Conservation (phyloP, 208 protist species). For the Trypanosoma congolense region DNA sequence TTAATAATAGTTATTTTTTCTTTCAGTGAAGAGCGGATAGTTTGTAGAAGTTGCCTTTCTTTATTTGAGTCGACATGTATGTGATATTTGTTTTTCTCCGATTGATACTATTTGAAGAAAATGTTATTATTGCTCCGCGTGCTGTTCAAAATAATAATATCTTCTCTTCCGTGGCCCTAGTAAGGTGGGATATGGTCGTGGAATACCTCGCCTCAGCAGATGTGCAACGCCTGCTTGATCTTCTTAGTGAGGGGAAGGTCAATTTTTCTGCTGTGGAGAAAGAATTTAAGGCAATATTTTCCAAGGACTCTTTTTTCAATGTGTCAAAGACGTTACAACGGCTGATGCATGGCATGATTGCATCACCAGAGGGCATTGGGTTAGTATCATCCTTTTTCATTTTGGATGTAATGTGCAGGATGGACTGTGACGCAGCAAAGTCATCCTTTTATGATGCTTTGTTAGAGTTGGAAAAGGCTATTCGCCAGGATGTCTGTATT, state of each 20-base stretch:
- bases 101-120: not conserved
- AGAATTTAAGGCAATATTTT: slow-evolving; percentile 51
- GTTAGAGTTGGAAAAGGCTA: slow-evolving; percentile 53
- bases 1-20: too few relatives aligned
- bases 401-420: slow-evolving; percentile 49
- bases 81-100: not conserved
- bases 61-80: not conserved
- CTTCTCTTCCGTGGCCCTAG: not conserved
- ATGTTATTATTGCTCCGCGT: not conserved
- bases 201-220: slow-evolving; percentile 29
- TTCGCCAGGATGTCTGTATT: slow-evolving; percentile 61
- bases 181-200: slow-evolving; percentile 20
- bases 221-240: slow-evolving; percentile 24
- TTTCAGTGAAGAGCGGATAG: not conserved
- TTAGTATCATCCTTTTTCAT: slow-evolving; percentile 52
- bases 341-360: slow-evolving; percentile 39
- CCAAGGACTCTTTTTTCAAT: slow-evolving; percentile 30
- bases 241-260: slow-evolving; percentile 29
- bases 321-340: slow-evolving; percentile 31
- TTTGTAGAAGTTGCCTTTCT: not conserved
- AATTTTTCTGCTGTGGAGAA: slow-evolving; percentile 40
- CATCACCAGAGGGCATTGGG: slow-evolving; percentile 35
- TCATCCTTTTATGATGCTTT: slow-evolving; percentile 56
- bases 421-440: slow-evolving; percentile 47
- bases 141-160: not conserved